Conservation (phyloP, 805 yeast genomes). For the Yarrowia osloensis region DNA sequence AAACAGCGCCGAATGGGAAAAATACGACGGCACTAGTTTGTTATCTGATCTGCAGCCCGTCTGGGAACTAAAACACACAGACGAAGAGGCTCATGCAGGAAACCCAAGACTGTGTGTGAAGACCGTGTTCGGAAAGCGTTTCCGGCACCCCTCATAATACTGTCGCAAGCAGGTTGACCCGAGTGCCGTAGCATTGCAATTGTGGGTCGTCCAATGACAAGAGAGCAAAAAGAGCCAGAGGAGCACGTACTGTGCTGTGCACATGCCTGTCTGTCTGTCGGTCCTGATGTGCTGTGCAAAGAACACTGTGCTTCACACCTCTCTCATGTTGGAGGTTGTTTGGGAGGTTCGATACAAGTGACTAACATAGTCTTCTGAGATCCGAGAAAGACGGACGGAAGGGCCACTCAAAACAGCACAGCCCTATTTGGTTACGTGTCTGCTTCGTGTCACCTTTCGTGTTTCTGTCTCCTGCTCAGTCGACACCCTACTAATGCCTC, state of each 20-base stretch:
- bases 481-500: not conserved
- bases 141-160: not conserved
- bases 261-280: too few relatives aligned
- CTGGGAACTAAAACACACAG: not conserved
- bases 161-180: not conserved
- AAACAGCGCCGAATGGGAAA: not conserved
- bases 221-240: not conserved
- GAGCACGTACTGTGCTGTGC: not conserved
- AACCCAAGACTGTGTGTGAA: not conserved
- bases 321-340: not conserved
- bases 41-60: slow-evolving; percentile 1
- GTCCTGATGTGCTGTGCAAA: not conserved
- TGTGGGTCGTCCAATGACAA: not conserved
- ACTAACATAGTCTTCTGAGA: too few relatives aligned
- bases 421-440: not conserved
- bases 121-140: not conserved
- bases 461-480: not conserved
- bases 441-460: not conserved
- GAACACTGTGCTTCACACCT: not conserved
- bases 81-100: not conserved
- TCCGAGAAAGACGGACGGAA: not conserved
- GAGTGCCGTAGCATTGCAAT: slow-evolving; percentile 10
- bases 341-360: not conserved
- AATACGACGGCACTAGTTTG: not conserved
- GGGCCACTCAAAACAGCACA: not conserved